Percentiles rank a stretch among this genome's conserved stretches.
Evolutionary conservation across 495 filamentous ascomycete species (phyloP).

Genomic region (Mycothermus thermophilus): DNA sequence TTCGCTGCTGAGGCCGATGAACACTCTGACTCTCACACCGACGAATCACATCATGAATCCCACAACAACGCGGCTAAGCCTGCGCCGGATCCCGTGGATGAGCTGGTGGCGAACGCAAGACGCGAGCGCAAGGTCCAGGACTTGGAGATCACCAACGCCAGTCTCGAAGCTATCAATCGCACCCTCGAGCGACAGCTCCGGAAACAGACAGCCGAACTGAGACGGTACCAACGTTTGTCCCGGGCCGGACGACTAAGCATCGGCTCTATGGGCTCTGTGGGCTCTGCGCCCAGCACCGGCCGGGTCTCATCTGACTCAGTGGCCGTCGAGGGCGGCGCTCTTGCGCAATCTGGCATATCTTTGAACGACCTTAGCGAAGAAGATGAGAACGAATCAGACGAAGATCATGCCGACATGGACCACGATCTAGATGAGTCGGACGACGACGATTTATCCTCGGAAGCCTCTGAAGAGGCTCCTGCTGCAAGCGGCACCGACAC

Average conservation of each 20-base stretch:
- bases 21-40: constrained; percentile 17
- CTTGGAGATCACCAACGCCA: constrained; percentile 95
- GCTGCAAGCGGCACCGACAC: constrained; percentile 22
- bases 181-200: constrained; percentile 82
- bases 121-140: constrained; percentile 92
- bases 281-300: not conserved
- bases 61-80: constrained; percentile 40
- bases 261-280: constrained; percentile 10
- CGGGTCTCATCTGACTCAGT: constrained; percentile 15
- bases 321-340: constrained; percentile 15
- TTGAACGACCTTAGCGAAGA: constrained; percentile 43
- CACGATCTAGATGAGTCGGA: constrained; percentile 23
- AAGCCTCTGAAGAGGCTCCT: constrained; percentile 34
- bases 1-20: constrained; percentile 20
- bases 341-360: constrained; percentile 17
- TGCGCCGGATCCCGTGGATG: constrained; percentile 39
- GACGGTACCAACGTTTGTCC: constrained; percentile 68
- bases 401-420: constrained; percentile 25
- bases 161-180: constrained; percentile 90
- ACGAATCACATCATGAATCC: constrained; percentile 19
- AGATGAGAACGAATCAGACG: constrained; percentile 22
- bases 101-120: constrained; percentile 67
- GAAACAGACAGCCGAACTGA: constrained; percentile 78
- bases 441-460: constrained; percentile 28
- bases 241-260: constrained; percentile 57